Conservation (phyloP, 306 rosid species). For the Sophora flavescens region DNA sequence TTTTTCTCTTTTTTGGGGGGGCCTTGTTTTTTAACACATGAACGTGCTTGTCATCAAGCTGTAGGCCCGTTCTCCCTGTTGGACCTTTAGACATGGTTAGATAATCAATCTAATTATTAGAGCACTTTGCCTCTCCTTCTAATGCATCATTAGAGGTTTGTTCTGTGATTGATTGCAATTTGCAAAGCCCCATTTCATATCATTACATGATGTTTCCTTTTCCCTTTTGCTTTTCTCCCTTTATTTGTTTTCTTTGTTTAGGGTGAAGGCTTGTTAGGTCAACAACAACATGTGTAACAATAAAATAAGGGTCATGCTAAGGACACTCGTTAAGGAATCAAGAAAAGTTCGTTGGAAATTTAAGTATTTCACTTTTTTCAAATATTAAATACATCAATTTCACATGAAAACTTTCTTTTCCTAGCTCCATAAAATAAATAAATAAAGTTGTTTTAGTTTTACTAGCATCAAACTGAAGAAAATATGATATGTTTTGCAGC, state of each 20-base stretch:
- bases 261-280: constrained; percentile 34
- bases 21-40: constrained; percentile 53
- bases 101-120: constrained; percentile 50
- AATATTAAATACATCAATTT: no score
- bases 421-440: background rate
- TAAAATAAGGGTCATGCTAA: background rate
- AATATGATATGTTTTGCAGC: constrained; percentile 32
- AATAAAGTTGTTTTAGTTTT: constrained; percentile 42
- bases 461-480: constrained; percentile 38
- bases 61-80: constrained; percentile 61
- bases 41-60: constrained; percentile 83
- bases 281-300: constrained; percentile 43
- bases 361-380: no score
- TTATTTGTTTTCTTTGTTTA: constrained; percentile 30
- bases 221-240: constrained; percentile 41
- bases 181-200: constrained; percentile 48
- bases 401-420: no score
- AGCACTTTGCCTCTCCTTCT: constrained; percentile 50
- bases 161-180: constrained; percentile 41
- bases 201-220: constrained; percentile 44
- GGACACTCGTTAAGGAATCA: no score
- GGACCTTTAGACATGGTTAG: constrained; percentile 38
- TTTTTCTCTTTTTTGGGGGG: constrained; percentile 52
- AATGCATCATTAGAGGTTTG: constrained; percentile 48
- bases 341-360: no score